Conservation (phyloP, 257 asterid species). For the Fraxinus excelsior region DNA sequence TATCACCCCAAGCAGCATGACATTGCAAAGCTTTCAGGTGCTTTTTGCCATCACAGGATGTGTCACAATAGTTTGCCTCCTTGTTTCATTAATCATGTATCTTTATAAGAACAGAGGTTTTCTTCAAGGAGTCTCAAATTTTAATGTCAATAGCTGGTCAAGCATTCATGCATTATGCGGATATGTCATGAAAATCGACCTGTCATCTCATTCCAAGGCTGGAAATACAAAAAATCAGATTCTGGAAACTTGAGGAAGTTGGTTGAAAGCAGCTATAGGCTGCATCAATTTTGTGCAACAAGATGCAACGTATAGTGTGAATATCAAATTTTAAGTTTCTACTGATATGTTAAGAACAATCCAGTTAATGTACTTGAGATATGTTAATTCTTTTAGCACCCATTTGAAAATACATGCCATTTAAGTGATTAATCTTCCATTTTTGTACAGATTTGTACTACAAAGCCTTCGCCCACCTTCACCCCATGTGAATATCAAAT, state of each 20-base stretch:
- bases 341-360: too few species aligned
- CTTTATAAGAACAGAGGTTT: conserved; percentile 23
- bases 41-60: conserved; percentile 43
- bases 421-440: too few species aligned
- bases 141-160: conserved; percentile 7
- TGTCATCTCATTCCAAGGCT: conserved; percentile 1
- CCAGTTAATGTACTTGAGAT: too few species aligned
- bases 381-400: too few species aligned
- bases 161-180: conserved; percentile 3
- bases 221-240: background rate
- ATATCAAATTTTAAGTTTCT: too few species aligned
- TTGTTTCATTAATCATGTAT: conserved; percentile 26
- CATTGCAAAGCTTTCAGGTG: conserved; percentile 35
- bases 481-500: too few species aligned
- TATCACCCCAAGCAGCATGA: conserved; percentile 26
- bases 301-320: too few species aligned
- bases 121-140: conserved; percentile 23
- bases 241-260: background rate
- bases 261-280: background rate
- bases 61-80: conserved; percentile 36
- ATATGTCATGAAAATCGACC: conserved; percentile 20
- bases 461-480: too few species aligned
- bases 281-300: too few species aligned
- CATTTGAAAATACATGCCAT: too few species aligned
- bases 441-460: too few species aligned